phyloP scores from a whole-genome alignment of 1,284 basidiomycete species.

The Leccinum angustisporum region DNA sequence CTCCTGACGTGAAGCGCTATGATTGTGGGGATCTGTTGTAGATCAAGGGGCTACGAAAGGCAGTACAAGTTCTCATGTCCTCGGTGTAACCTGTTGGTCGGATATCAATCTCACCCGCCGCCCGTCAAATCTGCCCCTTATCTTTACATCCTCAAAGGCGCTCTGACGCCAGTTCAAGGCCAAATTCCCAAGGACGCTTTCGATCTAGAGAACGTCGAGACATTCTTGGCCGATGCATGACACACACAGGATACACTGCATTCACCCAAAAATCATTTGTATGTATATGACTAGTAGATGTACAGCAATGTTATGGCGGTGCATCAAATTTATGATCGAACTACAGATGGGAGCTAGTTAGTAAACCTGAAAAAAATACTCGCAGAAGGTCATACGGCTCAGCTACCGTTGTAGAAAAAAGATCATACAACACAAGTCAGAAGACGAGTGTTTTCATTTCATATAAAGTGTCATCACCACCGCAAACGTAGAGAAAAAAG shows the following conservation, averaged over 20 bases:
- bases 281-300: neutral
- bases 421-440: constrained; percentile 38
- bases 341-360: constrained; percentile 10
- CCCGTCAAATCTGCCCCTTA: constrained; percentile 71
- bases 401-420: constrained; percentile 61
- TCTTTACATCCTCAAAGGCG: constrained; percentile 71
- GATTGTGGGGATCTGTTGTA: constrained; percentile 27
- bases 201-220: constrained; percentile 48
- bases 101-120: constrained; percentile 71
- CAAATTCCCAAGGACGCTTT: constrained; percentile 77
- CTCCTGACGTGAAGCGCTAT: constrained; percentile 19
- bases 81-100: constrained; percentile 70
- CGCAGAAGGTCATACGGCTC: constrained; percentile 39
- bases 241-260: neutral
- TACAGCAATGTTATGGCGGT: constrained; percentile 2
- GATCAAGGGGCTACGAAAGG: constrained; percentile 66
- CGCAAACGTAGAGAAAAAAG: constrained; percentile 45
- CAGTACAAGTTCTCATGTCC: constrained; percentile 76
- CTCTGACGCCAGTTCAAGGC: constrained; percentile 76
- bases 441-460: constrained; percentile 44
- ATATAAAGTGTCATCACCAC: constrained; percentile 48
- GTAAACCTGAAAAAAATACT: neutral
- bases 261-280: neutral
- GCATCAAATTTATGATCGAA: neutral
- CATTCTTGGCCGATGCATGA: constrained; percentile 10